Evolutionary conservation across 495 filamentous ascomycete genomes (phyloP), one percentile per base, ranked within the genome.

Genomic region (Aspergillus olivimuriae): DNA sequence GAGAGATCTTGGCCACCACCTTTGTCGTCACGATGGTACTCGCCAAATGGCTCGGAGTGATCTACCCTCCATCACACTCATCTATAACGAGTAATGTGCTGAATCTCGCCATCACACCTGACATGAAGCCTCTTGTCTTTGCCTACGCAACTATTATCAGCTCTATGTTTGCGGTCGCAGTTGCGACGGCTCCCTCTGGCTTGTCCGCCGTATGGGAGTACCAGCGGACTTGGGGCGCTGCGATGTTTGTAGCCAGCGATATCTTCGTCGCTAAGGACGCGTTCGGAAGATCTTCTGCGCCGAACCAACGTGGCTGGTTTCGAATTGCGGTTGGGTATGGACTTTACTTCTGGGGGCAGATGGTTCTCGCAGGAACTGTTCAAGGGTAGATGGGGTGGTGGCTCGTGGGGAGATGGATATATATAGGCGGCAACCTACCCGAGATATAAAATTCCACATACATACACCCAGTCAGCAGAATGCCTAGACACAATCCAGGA

Each of bases 111-210:
- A 45, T 55, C 26, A 8, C 47, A 21, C 16, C 21, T 2, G 47
- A 51, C 28, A 51, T 55, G 52, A 51, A 48, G 28, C 47, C 47
- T 2, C 26, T 55, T 21, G 52, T 51, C 19, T 41, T 34, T 2
- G 19, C 41, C 6, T 55, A 55, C 34, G 52, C 47, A 1, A 20
- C 42, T 20, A 51, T 55, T 15, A 55, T 55, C 20, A 43, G 40
- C 10, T 9, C 17, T 1, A 55, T 55, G 52, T 47, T 55, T 41
- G 47, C 52, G 20, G 47, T 48, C 12, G 52, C 52, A 10, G 41
- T 41, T 12, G 39, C 52, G 20, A 55, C 52, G 0, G 14, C 37
- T 4, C 46, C 39, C 7, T 11, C 32, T 23, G 14, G 19, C 11
- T 17, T 4, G 20, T 2, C 21, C 8, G 4, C 16, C n/a, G n/a